A percentile compares a stretch with the other conserved stretches of the same genome.
phyloP scores from a whole-genome alignment of 2,329 filamentous ascomycete genomes.

The Monosporascus sp. region DNA sequence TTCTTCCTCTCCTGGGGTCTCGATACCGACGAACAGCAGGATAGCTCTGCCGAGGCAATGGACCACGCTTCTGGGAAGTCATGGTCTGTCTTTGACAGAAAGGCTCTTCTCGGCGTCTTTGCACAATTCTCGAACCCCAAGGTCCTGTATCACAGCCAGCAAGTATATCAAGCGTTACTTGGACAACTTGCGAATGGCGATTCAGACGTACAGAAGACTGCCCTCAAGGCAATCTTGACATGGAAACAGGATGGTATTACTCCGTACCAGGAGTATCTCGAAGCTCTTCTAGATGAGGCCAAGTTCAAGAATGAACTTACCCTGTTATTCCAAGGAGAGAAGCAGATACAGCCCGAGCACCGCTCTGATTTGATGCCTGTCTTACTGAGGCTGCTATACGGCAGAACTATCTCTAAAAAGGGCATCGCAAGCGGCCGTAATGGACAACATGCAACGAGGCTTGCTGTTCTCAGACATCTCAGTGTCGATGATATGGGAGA shows the following conservation, averaged over 20 bases:
- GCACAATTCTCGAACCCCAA: conserved; percentile 81
- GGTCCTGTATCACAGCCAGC: conserved; percentile 70
- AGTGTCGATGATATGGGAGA: conserved; percentile 66
- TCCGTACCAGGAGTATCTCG: conserved; percentile 77
- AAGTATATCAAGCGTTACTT: conserved; percentile 72
- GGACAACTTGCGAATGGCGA: conserved; percentile 81
- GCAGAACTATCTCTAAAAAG: conserved; percentile 77
- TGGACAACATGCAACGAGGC: conserved; percentile 73
- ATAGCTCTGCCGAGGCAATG: conserved; percentile 16
- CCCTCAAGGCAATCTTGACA: conserved; percentile 76
- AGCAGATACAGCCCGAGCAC: conserved; percentile 68
- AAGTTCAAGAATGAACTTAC: conserved; percentile 93
- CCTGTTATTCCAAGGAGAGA: conserved; percentile 73
- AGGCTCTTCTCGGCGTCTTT: conserved; percentile 75
- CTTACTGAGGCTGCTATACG: conserved; percentile 81
- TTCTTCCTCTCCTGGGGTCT: conserved; percentile 78
- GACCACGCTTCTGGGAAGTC: conserved; percentile 25
- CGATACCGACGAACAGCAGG: conserved; percentile 41
- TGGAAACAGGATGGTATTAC: conserved; percentile 79
- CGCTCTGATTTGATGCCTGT: conserved; percentile 74
- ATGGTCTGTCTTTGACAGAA: conserved; percentile 77
- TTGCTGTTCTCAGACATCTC: conserved; percentile 76
- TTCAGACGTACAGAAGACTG: conserved; percentile 77
- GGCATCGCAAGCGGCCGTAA: conserved; percentile 71
- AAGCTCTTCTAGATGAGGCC: conserved; percentile 83